Evolutionary conservation across 352 stramenopile species (phyloP).

Genomic region (Globisporangium uncinulatum): DNA sequence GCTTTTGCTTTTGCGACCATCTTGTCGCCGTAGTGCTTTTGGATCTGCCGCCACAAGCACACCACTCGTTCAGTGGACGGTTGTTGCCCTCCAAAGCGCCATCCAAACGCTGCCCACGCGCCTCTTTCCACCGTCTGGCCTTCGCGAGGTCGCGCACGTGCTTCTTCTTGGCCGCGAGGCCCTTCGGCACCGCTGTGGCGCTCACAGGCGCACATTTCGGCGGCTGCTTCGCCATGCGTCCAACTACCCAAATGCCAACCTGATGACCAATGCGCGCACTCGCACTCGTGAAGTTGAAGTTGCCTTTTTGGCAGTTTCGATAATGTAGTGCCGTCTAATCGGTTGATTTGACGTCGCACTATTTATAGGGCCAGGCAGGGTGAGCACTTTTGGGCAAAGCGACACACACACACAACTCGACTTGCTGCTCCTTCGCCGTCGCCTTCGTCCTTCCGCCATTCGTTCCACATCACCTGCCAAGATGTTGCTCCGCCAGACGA

Average conservation of each 20-base stretch:
- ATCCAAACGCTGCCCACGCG: constrained; percentile 7
- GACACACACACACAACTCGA: too few relatives aligned
- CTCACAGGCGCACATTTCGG: background rate
- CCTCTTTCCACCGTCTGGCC: constrained; percentile 39
- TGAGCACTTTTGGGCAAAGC: too few relatives aligned
- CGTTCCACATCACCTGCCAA: background rate
- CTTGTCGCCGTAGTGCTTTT: constrained; percentile 56
- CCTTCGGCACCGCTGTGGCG: constrained; percentile 8
- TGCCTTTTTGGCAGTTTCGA: background rate
- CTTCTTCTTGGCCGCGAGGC: constrained; percentile 62
- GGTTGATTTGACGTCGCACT: constrained; percentile 8
- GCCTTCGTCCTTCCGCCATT: background rate
- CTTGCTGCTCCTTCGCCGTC: background rate
- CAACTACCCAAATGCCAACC: background rate
- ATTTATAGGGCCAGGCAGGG: background rate
- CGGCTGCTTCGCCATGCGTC: background rate
- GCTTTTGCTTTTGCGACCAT: constrained; percentile 59
- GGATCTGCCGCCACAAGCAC: constrained; percentile 32
- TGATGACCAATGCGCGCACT: background rate
- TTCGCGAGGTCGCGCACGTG: constrained; percentile 70
- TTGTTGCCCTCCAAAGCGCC: background rate
- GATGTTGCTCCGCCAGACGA: constrained; percentile 14
- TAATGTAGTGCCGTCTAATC: constrained; percentile 10
- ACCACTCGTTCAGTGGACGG: background rate
- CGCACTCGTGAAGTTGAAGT: background rate